Conservation (phyloP, 495 filamentous ascomycete species). For the Tuber brumale region DNA sequence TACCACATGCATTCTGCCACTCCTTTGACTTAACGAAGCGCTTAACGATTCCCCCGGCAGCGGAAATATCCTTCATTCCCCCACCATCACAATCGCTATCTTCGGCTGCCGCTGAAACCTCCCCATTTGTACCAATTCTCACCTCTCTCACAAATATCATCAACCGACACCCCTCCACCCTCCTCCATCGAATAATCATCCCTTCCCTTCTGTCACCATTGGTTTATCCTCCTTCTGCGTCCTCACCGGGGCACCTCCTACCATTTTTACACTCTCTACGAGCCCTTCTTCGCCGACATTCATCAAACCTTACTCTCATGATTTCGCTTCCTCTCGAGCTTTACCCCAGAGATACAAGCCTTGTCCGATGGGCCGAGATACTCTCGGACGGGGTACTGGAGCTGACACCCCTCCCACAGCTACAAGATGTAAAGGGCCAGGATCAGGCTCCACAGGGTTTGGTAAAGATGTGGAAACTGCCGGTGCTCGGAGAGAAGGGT, state of each 20-base stretch:
- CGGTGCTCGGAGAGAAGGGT: slow-evolving; percentile 79
- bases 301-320: slow-evolving; percentile 62
- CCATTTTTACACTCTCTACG: slow-evolving; percentile 78
- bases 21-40: slow-evolving; percentile 84
- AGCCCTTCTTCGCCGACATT: slow-evolving; percentile 62
- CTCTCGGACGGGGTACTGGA: slow-evolving; percentile 82
- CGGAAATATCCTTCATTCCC: slow-evolving; percentile 55
- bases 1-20: slow-evolving; percentile 63
- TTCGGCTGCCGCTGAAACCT: background rate
- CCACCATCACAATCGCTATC: slow-evolving; percentile 16
- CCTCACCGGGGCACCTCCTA: slow-evolving; percentile 63
- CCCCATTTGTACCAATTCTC: slow-evolving; percentile 50
- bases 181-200: slow-evolving; percentile 74
- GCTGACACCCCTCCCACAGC: slow-evolving; percentile 66
- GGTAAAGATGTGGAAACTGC: slow-evolving; percentile 71
- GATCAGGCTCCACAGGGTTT: slow-evolving; percentile 82
- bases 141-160: slow-evolving; percentile 55
- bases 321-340: slow-evolving; percentile 74
- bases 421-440: slow-evolving; percentile 7
- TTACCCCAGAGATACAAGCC: slow-evolving; percentile 67
- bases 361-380: slow-evolving; percentile 82
- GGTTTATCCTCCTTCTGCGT: slow-evolving; percentile 62
- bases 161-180: slow-evolving; percentile 51
- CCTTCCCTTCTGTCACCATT: slow-evolving; percentile 78
- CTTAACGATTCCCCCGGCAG: slow-evolving; percentile 53